Evolutionary conservation across 1,139 yeast genomes (phyloP), one percentile per base, ranked within the genome.

Genomic region (Lodderomyces oxycetoniae): DNA sequence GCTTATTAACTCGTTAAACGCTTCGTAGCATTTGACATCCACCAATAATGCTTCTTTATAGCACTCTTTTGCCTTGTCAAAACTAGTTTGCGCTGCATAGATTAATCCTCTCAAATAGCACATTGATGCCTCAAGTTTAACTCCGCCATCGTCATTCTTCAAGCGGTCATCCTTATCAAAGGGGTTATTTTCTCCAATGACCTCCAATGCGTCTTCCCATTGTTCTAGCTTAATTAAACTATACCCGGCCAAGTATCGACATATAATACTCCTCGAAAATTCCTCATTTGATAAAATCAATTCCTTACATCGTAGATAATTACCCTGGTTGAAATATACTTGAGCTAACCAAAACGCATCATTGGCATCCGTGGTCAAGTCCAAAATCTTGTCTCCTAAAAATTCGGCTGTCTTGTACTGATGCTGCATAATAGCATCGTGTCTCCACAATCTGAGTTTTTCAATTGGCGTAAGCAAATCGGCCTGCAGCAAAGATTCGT

Each of bases 281-380:
- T 60, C 66, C 0, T 69, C 62, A 36, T 60, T 60, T 22, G 63
- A 54, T 7, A 74, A 59, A 22, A 75, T 54, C 32, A 89, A 59
- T 45, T 79, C 79, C 37, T 86, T 75, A 3, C 95, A 96, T 28
- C 96, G 67, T 26, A 82, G 72, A 53, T 77, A 88, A 51, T 85
- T 78, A 9, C 93, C 91, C 41, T 77, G 72, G 34, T 72, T 64
- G 55, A 79, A 86, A 53, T 83, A 80, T 2, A 85, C 94, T 58
- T 91, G 96, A 0, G 95, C 96, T 28, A 91, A 67, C 96, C 97
- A 91, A 55, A 88, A 89, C 10, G 96, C 96, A 56, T 91, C 97
- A 49, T 83, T 85, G 11, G 96, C 83, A 50, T 89, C 96, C 42
- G 76, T 72, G 1, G 89, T 83, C 39, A 89, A 61, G 0, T 89